Evolutionary conservation across 2,329 filamentous ascomycete species (phyloP), one percentile per base, ranked within the genome.

Genomic region (Calonectria pseudoreteaudii): DNA sequence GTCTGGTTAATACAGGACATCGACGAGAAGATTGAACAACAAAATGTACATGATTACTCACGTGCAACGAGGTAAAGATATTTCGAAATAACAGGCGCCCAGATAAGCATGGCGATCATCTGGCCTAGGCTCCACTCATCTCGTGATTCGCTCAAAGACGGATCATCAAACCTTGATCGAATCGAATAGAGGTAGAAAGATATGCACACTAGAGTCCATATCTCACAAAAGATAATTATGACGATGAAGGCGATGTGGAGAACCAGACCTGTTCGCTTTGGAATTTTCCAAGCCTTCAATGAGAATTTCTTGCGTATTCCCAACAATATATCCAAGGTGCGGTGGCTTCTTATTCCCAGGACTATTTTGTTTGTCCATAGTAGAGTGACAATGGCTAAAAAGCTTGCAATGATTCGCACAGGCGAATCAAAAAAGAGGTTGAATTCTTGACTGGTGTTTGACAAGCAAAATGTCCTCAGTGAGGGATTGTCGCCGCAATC

Each of bases 51-150:
- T 10, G 8, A 8, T 14, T 16, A 38, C 62, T 66, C 11, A 36
- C 44, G 28, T 50, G 31, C 14, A 50, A 52, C 34, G 28, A 66
- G 26, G 30, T 66, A 50, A 11, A 66, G 13, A 28, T 66, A 66
- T 28, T 66, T 52, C 41, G 62, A 50, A 34, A 66, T n/a, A 16
- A 66, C 62, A 34, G 62, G 62, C 13, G 62, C 62, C 62, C 44
- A 66, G 31, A 52, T 50, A 14, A 66, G 8, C 44, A 52, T 66
- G 10, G 62, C 30, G 9, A 66, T 66, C 11, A 66, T 66, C 26
- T 66, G 62, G 14, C 62, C 44, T 6, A 66, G n/a, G 23, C 47
- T 50, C 62, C 62, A 66, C 10, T 31, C 4, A 58, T 31, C 50
- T 20, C 18, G 28, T 13, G 38, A 20, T 47, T 26, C 8, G 7